Percentiles rank a stretch among this genome's conserved stretches.
These are phyloP conservation scores for Lyophyllum decastes DNA, from an alignment of 768 basidiomycete species.

Conservation along the genomic window DNA sequence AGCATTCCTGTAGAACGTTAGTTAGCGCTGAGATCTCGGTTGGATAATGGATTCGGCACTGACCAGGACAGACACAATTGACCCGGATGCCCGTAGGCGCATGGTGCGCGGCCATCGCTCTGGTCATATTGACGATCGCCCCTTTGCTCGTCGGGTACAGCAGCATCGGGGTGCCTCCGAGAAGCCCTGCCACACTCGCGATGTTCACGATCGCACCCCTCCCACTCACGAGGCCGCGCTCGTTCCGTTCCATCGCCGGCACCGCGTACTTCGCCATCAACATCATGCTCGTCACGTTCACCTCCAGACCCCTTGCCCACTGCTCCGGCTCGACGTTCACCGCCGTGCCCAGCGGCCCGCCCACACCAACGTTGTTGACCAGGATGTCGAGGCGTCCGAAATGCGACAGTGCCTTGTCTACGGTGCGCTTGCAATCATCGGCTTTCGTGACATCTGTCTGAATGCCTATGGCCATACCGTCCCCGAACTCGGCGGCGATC, in stretches of 20 bases:
- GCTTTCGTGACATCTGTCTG: conserved; percentile 38
- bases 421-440: conserved; percentile 34
- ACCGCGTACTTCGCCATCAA: conserved; percentile 44
- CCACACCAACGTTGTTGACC: conserved; percentile 43
- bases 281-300: conserved; percentile 45
- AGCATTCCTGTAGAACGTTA: conserved; percentile 34
- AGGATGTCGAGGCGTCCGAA: conserved; percentile 45
- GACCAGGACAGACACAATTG: conserved; percentile 43
- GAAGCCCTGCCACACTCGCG: conserved; percentile 36
- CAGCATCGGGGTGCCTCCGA: conserved; percentile 39
- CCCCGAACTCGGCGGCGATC: conserved; percentile 38
- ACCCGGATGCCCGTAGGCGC: conserved; percentile 40
- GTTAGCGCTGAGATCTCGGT: not conserved
- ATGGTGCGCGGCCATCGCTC: conserved; percentile 46
- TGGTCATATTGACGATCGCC: conserved; percentile 43
- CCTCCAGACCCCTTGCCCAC: conserved; percentile 37
- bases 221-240: conserved; percentile 27
- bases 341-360: conserved; percentile 37
- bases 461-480: conserved; percentile 30
- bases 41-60: conserved; percentile 1
- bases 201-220: conserved; percentile 44
- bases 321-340: conserved; percentile 36
- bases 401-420: conserved; percentile 31
- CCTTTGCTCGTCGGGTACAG: conserved; percentile 46
- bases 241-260: conserved; percentile 43